These are phyloP conservation scores for Trichoderma pleuroti DNA, from an alignment of 2,329 filamentous ascomycete genomes.

Conservation along the genomic window DNA sequence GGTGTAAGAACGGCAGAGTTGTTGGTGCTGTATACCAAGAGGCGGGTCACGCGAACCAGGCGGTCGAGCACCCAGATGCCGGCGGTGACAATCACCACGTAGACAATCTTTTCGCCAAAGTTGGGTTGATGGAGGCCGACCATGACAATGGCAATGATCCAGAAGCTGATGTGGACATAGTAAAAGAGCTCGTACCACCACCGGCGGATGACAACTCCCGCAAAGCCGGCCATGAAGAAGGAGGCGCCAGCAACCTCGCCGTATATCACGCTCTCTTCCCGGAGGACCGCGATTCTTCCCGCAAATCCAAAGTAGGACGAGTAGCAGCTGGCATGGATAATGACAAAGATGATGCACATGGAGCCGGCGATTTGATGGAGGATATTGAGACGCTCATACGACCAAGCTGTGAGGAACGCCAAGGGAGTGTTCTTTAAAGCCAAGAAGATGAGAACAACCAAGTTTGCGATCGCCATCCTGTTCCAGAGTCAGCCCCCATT, in stretches of 20 bases:
- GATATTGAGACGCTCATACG: slow-evolving; percentile 57
- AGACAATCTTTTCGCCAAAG: slow-evolving; percentile 39
- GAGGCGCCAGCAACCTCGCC: slow-evolving; percentile 48
- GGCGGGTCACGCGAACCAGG: slow-evolving; percentile 42
- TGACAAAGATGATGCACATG: slow-evolving; percentile 42
- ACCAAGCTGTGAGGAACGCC: slow-evolving; percentile 49
- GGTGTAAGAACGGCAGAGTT: slow-evolving; percentile 52
- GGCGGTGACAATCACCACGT: slow-evolving; percentile 41
- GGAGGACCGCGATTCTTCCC: slow-evolving; percentile 32
- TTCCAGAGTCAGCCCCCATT: background rate
- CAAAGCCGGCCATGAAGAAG: slow-evolving; percentile 43
- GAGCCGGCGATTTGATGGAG: slow-evolving; percentile 54
- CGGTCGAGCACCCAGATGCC: slow-evolving; percentile 52
- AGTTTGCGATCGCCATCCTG: slow-evolving; percentile 44
- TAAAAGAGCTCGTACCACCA: slow-evolving; percentile 57
- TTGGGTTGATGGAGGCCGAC: slow-evolving; percentile 52
- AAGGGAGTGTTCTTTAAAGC: slow-evolving; percentile 58
- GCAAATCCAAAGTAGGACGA: slow-evolving; percentile 37
- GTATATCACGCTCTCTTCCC: slow-evolving; percentile 40
- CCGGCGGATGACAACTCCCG: slow-evolving; percentile 42
- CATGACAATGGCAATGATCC: slow-evolving; percentile 46
- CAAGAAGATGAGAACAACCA: slow-evolving; percentile 51
- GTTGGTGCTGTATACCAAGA: slow-evolving; percentile 45
- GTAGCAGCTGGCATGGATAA: slow-evolving; percentile 47
- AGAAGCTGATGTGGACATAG: slow-evolving; percentile 48